Base-by-base conservation (phyloP, 306 rosid species). In the Begonia peltatifolia region DNA sequence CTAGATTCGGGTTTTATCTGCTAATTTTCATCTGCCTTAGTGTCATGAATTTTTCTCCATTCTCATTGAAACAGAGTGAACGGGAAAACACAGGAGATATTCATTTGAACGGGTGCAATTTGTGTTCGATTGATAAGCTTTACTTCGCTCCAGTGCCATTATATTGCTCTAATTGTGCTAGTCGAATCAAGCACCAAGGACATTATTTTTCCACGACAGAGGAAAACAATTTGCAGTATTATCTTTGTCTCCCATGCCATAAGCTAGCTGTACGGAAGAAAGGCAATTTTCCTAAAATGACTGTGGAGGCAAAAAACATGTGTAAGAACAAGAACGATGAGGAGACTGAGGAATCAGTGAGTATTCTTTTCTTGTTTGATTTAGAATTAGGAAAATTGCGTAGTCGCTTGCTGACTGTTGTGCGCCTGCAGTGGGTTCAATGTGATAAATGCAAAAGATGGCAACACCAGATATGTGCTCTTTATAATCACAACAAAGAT, bases 381-480 rank as follows among this genome's bases (percentile, higher is more conserved):
- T 16, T 49, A 14, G 16, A 49, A 6, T 49, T 44, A 2, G 14
- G 6, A 44, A 13, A 12, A 9, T 49, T 3, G 10, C 3, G 7
- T 49, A 49, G 14, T 15, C 16, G 2, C 16, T 10, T 6, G 38
- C 38, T 60, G 49, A 63, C 47, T 60, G 59, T 53, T 52, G 9
- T 15, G 62, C 3, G 46, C 4, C 3, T 44, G 20, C 35, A 84
- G 89, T 84, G 89, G 89, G 84, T 76, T 52, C 62, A 78, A 74
- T 84, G 89, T 44, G 72, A 73, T 58, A 78, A 62, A 65, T 84
- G 89, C 51, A 61, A 71, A 44, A 54, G 54, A 11, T 78, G 89
- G 94, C 79, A 75, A 30, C 94, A 84, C 78, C 84, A 76, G 47
- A 60, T 78, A 62, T 84, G 94, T 63, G 83, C 78, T 13, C 86